These are phyloP conservation scores for Phytophthora aleatoria DNA, from an alignment of 352 stramenopile genomes.

Conservation along the genomic window DNA sequence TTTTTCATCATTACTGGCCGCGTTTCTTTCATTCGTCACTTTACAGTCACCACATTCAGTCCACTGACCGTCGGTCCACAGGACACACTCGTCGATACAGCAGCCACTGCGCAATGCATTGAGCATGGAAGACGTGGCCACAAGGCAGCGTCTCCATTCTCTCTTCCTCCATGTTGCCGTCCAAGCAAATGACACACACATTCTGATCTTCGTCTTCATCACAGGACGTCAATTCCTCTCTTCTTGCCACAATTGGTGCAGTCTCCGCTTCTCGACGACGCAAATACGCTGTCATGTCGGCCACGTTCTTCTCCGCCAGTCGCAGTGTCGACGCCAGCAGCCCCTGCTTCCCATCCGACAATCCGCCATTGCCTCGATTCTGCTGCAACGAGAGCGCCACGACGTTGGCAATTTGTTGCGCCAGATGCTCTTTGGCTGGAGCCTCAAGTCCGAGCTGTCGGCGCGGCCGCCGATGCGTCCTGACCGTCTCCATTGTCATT, in stretches of 20 bases:
- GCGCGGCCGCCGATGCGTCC: constrained; percentile 4
- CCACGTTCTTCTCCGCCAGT: constrained; percentile 32
- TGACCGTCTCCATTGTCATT: constrained; percentile 6
- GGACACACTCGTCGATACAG: constrained; percentile 39
- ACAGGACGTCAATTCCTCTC: not conserved
- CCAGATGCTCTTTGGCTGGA: constrained; percentile 19
- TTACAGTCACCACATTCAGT: constrained; percentile 7
- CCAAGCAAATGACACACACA: constrained; percentile 48
- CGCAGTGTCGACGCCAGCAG: constrained; percentile 34
- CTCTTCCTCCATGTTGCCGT: constrained; percentile 13
- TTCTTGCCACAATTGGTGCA: constrained; percentile 3
- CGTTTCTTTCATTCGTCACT: no score
- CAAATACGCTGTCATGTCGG: constrained; percentile 36
- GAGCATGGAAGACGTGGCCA: constrained; percentile 47
- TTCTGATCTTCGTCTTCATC: not conserved
- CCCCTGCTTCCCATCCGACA: constrained; percentile 15
- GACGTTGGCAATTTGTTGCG: constrained; percentile 26
- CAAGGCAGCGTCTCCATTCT: constrained; percentile 34
- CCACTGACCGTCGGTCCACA: constrained; percentile 35
- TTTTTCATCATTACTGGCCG: no score
- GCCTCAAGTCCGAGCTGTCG: constrained; percentile 30
- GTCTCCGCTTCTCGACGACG: constrained; percentile 1
- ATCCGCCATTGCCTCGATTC: not conserved
- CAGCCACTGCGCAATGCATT: constrained; percentile 43
- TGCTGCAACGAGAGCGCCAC: constrained; percentile 35